Percentiles rank a stretch among this genome's conserved stretches.
phyloP scores from a whole-genome alignment of 2,329 filamentous ascomycete species.

The Blumeria hordei region DNA sequence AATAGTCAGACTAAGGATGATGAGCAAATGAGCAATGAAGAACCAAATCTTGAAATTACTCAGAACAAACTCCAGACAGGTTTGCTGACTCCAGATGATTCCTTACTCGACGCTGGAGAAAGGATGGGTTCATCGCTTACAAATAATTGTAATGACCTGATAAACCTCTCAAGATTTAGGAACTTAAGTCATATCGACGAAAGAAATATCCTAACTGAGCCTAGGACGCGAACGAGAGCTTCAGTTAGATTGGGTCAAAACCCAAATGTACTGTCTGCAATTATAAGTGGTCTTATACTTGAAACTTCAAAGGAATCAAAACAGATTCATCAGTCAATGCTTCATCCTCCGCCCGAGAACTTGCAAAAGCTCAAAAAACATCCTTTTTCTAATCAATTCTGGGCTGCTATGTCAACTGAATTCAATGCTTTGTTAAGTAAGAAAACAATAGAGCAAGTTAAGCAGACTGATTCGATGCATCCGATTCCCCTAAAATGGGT shows the following conservation, averaged over 20 bases:
- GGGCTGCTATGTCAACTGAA: background rate
- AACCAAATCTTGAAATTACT: background rate
- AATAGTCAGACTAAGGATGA: background rate
- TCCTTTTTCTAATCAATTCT: background rate
- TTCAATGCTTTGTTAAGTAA: background rate
- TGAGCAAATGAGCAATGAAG: background rate
- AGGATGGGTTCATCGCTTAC: background rate
- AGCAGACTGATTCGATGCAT: background rate
- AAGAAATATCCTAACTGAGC: background rate
- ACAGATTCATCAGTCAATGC: background rate
- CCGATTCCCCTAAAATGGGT: background rate
- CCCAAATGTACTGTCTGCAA: background rate
- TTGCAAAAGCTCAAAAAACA: background rate
- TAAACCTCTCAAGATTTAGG: background rate
- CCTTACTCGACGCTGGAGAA: background rate
- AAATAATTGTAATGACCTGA: background rate
- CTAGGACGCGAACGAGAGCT: background rate
- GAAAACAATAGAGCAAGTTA: background rate
- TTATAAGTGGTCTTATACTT: background rate
- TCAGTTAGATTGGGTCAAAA: background rate
- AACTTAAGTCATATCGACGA: background rate
- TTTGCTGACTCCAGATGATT: background rate
- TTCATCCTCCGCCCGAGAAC: background rate
- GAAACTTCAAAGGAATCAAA: background rate
- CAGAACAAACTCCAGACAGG: background rate